Evolutionary conservation across 768 basidiomycete species (phyloP).

Genomic region (Naganishia randhawae): DNA sequence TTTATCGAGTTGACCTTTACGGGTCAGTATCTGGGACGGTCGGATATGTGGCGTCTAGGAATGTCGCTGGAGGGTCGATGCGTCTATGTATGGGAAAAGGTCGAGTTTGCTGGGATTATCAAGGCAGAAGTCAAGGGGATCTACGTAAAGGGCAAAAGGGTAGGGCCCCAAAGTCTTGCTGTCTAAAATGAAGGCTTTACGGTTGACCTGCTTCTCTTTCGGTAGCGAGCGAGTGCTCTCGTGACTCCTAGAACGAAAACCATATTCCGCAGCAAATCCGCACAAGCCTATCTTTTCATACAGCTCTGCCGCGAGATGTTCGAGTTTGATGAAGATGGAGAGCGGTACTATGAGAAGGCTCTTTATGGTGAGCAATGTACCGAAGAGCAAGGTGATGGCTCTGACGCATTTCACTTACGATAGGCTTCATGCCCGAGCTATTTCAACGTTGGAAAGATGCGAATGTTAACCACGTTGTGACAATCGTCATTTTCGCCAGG

Average conservation of each 20-base stretch:
- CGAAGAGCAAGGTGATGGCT: not conserved
- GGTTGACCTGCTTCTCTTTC: slow-evolving; percentile 1
- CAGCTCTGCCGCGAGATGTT: slow-evolving; percentile 94
- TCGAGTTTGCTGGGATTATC: slow-evolving; percentile 74
- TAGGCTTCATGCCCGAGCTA: slow-evolving; percentile 79
- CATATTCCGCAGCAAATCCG: slow-evolving; percentile 83
- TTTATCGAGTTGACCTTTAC: slow-evolving; percentile 82
- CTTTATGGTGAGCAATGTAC: slow-evolving; percentile 61
- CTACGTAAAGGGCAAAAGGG: slow-evolving; percentile 67
- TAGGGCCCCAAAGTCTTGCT: slow-evolving; percentile 40
- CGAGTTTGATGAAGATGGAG: slow-evolving; percentile 95
- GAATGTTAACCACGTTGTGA: slow-evolving; percentile 85
- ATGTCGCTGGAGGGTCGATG: slow-evolving; percentile 75
- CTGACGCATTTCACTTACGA: not conserved
- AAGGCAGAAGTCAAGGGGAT: slow-evolving; percentile 74
- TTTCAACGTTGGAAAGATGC: slow-evolving; percentile 79
- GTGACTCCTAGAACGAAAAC: slow-evolving; percentile 79
- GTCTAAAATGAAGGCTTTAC: not conserved
- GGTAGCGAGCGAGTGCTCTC: slow-evolving; percentile 58
- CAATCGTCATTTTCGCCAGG: slow-evolving; percentile 88
- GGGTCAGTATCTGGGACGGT: slow-evolving; percentile 90
- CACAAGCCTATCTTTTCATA: slow-evolving; percentile 88
- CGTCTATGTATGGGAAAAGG: slow-evolving; percentile 75
- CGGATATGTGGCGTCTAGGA: slow-evolving; percentile 94
- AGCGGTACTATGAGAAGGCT: slow-evolving; percentile 94